phyloP scores from a whole-genome alignment of 495 filamentous ascomycete genomes.

The Penicillium flavigenum region DNA sequence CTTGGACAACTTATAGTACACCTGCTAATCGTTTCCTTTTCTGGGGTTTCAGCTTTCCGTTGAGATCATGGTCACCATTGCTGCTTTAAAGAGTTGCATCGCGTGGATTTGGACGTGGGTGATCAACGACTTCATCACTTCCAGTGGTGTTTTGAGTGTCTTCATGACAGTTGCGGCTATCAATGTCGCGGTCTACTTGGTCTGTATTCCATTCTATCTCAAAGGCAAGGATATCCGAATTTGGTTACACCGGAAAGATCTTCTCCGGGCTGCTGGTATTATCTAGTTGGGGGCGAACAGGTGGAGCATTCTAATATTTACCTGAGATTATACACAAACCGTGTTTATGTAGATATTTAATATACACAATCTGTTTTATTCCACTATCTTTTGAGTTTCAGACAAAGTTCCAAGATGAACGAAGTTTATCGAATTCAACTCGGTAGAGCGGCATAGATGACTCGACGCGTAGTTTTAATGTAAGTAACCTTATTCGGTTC shows the following conservation, averaged over 20 bases:
- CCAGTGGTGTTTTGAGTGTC: conserved; percentile 15
- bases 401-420: too few species aligned
- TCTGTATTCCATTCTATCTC: conserved; percentile 19
- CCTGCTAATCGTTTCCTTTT: not conserved
- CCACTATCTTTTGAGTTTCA: not conserved
- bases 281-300: not conserved
- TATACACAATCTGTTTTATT: not conserved
- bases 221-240: conserved; percentile 21
- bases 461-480: not conserved
- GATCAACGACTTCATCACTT: conserved; percentile 24
- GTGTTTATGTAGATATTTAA: not conserved
- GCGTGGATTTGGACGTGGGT: conserved; percentile 31
- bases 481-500: too few species aligned
- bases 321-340: not conserved
- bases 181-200: conserved; percentile 22
- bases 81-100: conserved; percentile 21
- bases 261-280: conserved; percentile 15
- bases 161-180: conserved; percentile 27
- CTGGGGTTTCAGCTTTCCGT: conserved; percentile 18
- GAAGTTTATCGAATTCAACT: too few species aligned
- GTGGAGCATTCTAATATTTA: not conserved
- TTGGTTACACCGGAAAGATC: conserved; percentile 20
- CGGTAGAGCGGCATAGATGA: too few species aligned
- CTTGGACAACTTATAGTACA: not conserved
- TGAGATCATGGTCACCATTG: conserved; percentile 24